Base-by-base conservation (phyloP, 331 rosid genomes). In the Ulmus americana region DNA sequence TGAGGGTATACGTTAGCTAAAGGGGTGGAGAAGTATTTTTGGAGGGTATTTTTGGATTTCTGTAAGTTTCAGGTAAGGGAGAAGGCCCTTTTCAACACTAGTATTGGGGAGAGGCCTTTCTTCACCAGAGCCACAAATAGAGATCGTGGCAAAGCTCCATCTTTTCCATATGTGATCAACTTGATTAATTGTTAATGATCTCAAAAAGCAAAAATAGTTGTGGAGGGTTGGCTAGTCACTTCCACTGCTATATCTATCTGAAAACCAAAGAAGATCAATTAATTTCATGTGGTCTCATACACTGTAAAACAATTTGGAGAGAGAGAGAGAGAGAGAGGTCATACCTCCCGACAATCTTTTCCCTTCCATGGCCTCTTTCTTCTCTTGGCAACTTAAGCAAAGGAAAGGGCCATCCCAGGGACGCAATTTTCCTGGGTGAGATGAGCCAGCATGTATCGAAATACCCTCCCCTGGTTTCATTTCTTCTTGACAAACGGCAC, bases 321-420 rank as follows among this genome's bases (percentile, higher is more conserved):
- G 66, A 58, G 58, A 48, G 48, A 28, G 35, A 28, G 55, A 67
- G 68, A 47, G 53, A 41, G 63, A 13, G 69, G 74, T 63, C 66
- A 61, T 59, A 82, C 82, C 68, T 79, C 95, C 97, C 41, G 79
- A 56, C 39, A 73, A 68, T 86, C 83, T 81, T 72, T 87, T 87
- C 74, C 99, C 99, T 82, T 94, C 99, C 99, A 94, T 94, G 77
- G 99, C 99, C 71, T 87, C 99, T 81, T 86, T 90, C 80, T 94
- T 94, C 80, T 80, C 96, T 72, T 90, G 96, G 79, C 99, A 94
- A 87, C 96, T 82, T 57, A n/a, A 43, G 70, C 99, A 94, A 64
- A 94, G 88, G 78, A 94, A 94, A 61, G 99, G 99, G 50, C 99
- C 99, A 52, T 94, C 99, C 99, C 99, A 94, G 16, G 99, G 97